These are phyloP conservation scores for Rhodosporidiobolus odoratus DNA, from an alignment of 768 basidiomycete species.

Conservation along the genomic window DNA sequence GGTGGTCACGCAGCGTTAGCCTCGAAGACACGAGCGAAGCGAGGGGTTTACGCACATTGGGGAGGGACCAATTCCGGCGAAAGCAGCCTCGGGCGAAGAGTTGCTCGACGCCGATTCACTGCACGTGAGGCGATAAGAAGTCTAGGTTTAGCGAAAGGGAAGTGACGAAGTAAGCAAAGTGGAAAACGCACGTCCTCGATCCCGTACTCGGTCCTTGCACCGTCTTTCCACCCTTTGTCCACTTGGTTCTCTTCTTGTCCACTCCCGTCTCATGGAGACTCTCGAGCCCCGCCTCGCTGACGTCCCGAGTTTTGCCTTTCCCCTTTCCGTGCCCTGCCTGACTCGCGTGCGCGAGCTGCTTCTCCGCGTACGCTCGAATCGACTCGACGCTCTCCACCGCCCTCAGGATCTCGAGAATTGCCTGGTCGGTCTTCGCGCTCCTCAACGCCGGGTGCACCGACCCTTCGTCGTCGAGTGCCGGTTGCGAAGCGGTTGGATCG, in stretches of 20 bases:
- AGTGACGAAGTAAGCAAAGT: no score
- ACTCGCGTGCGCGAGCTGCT: neutral
- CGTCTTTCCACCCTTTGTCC: constrained; percentile 12
- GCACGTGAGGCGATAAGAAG: neutral
- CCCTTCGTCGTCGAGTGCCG: neutral
- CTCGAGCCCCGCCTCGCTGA: neutral
- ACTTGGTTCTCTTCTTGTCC: constrained; percentile 10
- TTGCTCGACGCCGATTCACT: neutral
- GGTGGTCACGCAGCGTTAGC: no score
- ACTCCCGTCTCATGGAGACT: no score
- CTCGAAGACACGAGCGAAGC: no score
- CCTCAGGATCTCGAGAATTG: neutral
- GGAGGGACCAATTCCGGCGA: no score
- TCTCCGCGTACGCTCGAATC: neutral
- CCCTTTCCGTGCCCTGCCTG: neutral
- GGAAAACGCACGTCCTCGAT: neutral
- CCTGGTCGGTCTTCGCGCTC: neutral
- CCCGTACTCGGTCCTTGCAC: constrained; percentile 8
- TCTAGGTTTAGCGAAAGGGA: neutral
- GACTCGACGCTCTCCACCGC: neutral
- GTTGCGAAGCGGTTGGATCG: neutral
- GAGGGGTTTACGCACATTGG: no score
- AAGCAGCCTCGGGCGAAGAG: no score
- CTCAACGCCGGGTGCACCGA: neutral
- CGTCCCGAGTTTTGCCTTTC: no score